Evolutionary conservation across 2,329 filamentous ascomycete species (phyloP), one percentile per base, ranked within the genome.

Genomic region (Xylariomycetidae sp.): DNA sequence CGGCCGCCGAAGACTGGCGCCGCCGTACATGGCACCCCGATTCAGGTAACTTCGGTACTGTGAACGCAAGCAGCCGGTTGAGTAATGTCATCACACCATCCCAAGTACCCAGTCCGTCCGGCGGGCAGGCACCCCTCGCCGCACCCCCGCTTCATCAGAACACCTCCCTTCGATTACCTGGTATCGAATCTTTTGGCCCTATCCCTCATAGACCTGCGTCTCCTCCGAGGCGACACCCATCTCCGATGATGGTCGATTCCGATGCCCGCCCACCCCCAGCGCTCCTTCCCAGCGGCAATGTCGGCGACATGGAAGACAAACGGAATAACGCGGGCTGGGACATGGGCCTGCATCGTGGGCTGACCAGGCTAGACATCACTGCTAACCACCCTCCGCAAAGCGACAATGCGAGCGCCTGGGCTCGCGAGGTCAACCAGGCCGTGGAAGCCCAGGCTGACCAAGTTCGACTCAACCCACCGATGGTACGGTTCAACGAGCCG

Each of bases 21-120:
- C 72, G 89, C 41, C 76, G 88, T 33, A 95, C 89, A 3, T 95
- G 89, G 89, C 89, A 95, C 59, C 85, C 87, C 1, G 85, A 87
- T 41, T 83, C 79, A 38, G 71, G 74, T 12, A 73, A 72, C 42
- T 78, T 77, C 40, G 70, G 71, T 39, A 67, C 78, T 19, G 76
- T 40, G 17, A 49, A 80, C 30, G 72, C 75, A 12, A 83, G 80
- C 10, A 89, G 85, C 58, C 76, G 82, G 12, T 59, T 94, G 33
- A 85, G 76, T 48, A 83, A 85, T 43, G 83, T 86, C 24, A 77
- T 85, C 40, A 86, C 79, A 5, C 78, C 84, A 50, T 77, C 58
- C 54, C 77, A 67, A 43, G 72, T 64, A 60, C 74, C 61, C 54
- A 54, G 35, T 29, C 76, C 55, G 50, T 75, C 51, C 60, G 74